These are phyloP conservation scores for Apiosordaria backusii DNA, from an alignment of 495 filamentous ascomycete species.

Conservation along the genomic window DNA sequence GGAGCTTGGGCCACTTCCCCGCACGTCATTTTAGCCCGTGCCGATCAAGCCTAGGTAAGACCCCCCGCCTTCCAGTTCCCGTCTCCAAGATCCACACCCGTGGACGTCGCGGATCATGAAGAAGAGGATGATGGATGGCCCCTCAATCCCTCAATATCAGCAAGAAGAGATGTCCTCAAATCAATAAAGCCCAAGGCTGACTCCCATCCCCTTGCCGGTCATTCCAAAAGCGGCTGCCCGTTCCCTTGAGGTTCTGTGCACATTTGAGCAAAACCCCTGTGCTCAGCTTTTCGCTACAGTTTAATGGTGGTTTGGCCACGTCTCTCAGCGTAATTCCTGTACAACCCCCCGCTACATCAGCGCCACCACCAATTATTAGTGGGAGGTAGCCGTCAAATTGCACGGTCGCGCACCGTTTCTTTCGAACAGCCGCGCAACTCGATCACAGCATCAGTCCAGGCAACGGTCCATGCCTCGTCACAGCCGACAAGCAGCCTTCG, in stretches of 20 bases:
- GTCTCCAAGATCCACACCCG: background rate
- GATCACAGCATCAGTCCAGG: no score
- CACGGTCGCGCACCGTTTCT: background rate
- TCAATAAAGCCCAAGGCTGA: background rate
- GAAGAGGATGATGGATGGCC: background rate
- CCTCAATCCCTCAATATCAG: no score
- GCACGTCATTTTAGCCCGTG: background rate
- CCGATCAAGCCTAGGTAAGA: background rate
- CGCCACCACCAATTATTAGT: background rate
- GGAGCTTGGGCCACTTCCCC: slow-evolving; percentile 3
- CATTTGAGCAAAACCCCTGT: background rate
- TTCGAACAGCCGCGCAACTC: background rate
- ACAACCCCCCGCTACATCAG: background rate
- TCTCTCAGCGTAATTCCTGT: background rate
- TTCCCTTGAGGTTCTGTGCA: background rate
- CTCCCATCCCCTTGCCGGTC: background rate
- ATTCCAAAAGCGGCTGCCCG: background rate
- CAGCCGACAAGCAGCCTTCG: no score
- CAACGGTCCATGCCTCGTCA: no score
- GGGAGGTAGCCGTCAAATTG: background rate
- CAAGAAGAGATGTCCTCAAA: background rate
- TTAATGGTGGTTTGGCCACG: background rate
- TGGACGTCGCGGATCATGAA: background rate
- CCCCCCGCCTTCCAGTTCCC: background rate
- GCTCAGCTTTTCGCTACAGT: background rate